phyloP scores from a whole-genome alignment of 2,329 filamentous ascomycete species.

The Apiospora koreana region DNA sequence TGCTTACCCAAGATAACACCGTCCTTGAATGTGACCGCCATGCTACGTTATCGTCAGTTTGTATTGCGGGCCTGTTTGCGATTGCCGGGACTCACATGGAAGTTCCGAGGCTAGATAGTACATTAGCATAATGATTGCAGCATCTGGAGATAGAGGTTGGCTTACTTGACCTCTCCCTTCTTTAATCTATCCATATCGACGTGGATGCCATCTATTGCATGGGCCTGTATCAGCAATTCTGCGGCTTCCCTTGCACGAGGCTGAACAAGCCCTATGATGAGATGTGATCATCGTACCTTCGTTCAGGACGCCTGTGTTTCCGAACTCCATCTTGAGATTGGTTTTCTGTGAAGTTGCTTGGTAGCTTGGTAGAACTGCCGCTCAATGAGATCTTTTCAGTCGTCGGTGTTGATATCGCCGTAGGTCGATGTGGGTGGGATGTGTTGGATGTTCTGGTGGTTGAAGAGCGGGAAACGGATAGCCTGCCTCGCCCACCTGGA shows the following conservation, averaged over 20 bases:
- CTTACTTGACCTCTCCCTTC: constrained; percentile 98
- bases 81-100: constrained; percentile 69
- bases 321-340: constrained; percentile 58
- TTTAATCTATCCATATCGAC: constrained; percentile 98
- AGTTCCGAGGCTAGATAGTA: constrained; percentile 75
- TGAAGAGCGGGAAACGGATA: background rate
- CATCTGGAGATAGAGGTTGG: constrained; percentile 19
- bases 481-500: constrained; percentile 2
- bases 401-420: background rate
- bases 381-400: background rate
- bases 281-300: constrained; percentile 51
- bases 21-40: constrained; percentile 99
- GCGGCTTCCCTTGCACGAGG: constrained; percentile 7
- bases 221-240: constrained; percentile 24
- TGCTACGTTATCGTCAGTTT: constrained; percentile 54
- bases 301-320: constrained; percentile 61
- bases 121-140: constrained; percentile 25
- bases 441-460: constrained; percentile 2
- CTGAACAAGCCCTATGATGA: constrained; percentile 7
- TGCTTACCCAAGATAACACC: constrained; percentile 82
- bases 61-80: background rate
- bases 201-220: constrained; percentile 86
- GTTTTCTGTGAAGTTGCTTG: background rate
- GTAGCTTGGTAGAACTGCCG: background rate
- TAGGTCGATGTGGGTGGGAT: background rate